Base-by-base conservation (phyloP, 192 early-diverging fungal genomes). In the Backusella tuberculispora region DNA sequence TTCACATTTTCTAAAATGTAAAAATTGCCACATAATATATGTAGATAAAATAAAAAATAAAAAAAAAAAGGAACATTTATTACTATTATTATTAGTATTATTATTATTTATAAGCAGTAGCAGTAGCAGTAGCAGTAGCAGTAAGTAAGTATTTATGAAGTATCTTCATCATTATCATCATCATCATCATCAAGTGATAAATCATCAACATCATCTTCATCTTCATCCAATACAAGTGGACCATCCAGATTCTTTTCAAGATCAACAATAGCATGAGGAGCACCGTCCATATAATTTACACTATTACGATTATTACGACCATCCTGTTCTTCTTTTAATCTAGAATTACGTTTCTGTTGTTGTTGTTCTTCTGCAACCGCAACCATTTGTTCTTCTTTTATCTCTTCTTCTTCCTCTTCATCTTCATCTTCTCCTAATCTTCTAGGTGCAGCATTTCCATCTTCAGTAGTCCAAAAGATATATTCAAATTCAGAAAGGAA, bases 401-500 rank as follows among this genome's bases (percentile, higher is more conserved):
- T 43, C 65, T 69, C 66, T 72, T 48, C 63, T 72, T 65, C 29
- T 76, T 73, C 14, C 7, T 37, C 29, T 15, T 65, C 63, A 24
- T 40, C 15, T 14, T 66, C 26, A 47, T 74, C 73, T 6, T 34
- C 10, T 7, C 44, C 17, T 38, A 69, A 29, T 14, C 43, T 42
- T 41, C 60, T 40, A 3, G 74, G 74, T 21, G 74, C 74, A 4
- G 73, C 73, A 26, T 74, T 78, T 13, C 91, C 88, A 12, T 88
- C 85, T 72, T 90, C 88, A 50, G 90, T 87, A 7, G 92, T 91
- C 83, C 88, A 91, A 69, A 95, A 95, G 73, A 95, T 91, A 70
- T 92, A 88, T 72, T 93, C 91, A 75, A 95, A 99, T 76, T 97
- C 96, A 14, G 91, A 88, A 87, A 98, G 88, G 79, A 99, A 86